A percentile compares a stretch with the other conserved stretches of the same genome.
Conservation (phyloP, 108 stramenopile species). For the Skeletonema menzelii region DNA sequence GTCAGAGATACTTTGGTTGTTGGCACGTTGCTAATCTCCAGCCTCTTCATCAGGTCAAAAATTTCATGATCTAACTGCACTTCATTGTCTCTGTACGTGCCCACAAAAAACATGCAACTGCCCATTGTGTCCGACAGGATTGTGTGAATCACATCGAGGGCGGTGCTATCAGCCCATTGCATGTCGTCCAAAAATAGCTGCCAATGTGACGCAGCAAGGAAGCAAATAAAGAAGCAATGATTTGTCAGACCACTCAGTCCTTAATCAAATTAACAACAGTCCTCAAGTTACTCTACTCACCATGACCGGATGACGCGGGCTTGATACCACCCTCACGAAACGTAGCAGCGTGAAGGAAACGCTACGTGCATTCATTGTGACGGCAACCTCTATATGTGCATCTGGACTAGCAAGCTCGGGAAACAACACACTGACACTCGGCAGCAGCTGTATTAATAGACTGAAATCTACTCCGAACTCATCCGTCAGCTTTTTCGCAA, state of each 20-base stretch:
- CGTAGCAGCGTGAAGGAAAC: conserved; percentile 24
- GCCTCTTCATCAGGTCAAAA: conserved; percentile 2
- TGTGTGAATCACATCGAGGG: conserved; percentile 21
- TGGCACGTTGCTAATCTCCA: conserved; percentile 11
- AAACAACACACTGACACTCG: conserved; percentile 18
- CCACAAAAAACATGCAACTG: conserved; percentile 42
- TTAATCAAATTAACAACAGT: not conserved
- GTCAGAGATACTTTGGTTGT: conserved; percentile 19
- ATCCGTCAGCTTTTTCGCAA: conserved; percentile 6
- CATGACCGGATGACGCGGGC: conserved; percentile 15
- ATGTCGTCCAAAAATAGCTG: conserved; percentile 46
- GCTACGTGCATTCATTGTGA: conserved; percentile 6
- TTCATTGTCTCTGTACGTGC: conserved; percentile 31
- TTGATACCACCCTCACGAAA: conserved; percentile 35
- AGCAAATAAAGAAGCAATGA: not conserved
- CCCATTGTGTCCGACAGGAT: conserved; percentile 30
- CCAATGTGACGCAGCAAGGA: not conserved
- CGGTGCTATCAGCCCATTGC: conserved; percentile 41
- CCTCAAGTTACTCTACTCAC: not conserved
- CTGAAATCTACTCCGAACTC: conserved; percentile 16
- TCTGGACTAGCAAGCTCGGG: not conserved
- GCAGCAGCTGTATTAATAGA: conserved; percentile 11
- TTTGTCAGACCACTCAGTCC: not conserved
- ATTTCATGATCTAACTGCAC: conserved; percentile 14
- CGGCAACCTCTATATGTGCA: not conserved